These are phyloP conservation scores for Backusella parvicylindrica DNA, from an alignment of 192 early-diverging fungal species.

Conservation along the genomic window DNA sequence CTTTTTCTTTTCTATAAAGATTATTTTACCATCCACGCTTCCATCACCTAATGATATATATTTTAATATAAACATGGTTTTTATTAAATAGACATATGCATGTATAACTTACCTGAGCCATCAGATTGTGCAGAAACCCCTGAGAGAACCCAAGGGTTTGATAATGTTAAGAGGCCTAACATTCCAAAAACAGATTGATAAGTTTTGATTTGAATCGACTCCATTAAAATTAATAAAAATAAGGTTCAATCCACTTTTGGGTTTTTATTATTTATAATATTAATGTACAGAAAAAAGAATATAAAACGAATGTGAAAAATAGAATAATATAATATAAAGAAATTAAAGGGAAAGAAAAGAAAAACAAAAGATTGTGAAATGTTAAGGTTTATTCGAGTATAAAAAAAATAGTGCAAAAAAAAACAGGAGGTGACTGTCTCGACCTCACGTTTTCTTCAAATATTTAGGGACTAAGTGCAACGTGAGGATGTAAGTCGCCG, in stretches of 20 bases:
- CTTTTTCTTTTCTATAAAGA: background rate
- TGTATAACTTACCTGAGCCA: background rate
- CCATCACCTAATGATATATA: background rate
- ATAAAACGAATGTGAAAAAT: background rate
- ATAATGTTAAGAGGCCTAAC: background rate
- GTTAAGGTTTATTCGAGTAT: background rate
- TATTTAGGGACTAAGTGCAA: background rate
- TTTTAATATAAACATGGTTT: background rate
- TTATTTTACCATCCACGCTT: background rate
- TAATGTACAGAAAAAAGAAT: background rate
- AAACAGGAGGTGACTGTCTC: background rate
- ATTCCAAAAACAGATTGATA: background rate
- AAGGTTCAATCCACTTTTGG: background rate
- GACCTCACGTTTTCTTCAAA: background rate
- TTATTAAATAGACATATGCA: background rate
- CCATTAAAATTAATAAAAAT: background rate
- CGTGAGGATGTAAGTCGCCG: background rate
- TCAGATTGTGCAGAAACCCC: background rate
- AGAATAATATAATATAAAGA: background rate
- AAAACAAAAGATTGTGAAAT: background rate
- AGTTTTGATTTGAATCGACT: background rate
- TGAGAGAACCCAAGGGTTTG: background rate
- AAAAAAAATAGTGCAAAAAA: background rate
- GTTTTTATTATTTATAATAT: background rate
- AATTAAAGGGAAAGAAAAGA: background rate